Base-by-base conservation (phyloP, 2,329 filamentous ascomycete genomes). In the Fusarium oxysporum region DNA sequence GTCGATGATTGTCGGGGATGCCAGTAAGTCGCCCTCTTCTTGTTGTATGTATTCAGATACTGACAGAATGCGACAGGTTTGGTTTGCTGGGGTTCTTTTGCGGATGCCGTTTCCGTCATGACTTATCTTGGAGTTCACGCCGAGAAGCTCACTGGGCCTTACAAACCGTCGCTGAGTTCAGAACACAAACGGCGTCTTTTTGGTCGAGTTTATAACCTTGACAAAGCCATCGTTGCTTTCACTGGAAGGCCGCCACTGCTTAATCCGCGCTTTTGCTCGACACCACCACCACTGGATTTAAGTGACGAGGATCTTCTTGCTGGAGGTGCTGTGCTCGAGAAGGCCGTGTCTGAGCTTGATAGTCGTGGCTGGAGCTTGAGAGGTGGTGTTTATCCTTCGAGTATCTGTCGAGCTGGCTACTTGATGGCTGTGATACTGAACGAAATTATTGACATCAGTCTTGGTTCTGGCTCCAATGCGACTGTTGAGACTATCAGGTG, bases 121-220 rank as follows among this genome's bases (percentile, higher is more conserved):
- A 68, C 65, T 4, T 68, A 68, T 23, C 41, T 68, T 0, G 65
- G 65, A 5, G 37, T 68, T 2, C 65, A 68, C 17, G 37, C 56
- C 9, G 23, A 62, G 21, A 48, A 21, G 19, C 12, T 10, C 10
- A 12, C 14, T 3, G 19, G 3, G 5, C 14, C 10, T 1, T 68
- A 62, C 25, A 68, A 41, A 8, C 32, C 55, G 0, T 54, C 63
- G 0, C 7, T 68, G 12, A 37, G 48, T 6, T 62, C 63, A 0
- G 65, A 68, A 11, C 58, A 68, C 0, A 68, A 55, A 3, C 25
- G 63, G 0, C 65, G 63, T 2, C 32, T 68, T 4, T 68, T 54
- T 9, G 32, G 33, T 3, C 41, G 65, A 0, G 28, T 68, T 12
- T 35, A 68, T 1, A 68, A 68, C 3, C 25, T 68, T 0, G 65